These are phyloP conservation scores for Neopestalotiopsis rosae DNA, from an alignment of 2,329 filamentous ascomycete genomes.

Conservation along the genomic window DNA sequence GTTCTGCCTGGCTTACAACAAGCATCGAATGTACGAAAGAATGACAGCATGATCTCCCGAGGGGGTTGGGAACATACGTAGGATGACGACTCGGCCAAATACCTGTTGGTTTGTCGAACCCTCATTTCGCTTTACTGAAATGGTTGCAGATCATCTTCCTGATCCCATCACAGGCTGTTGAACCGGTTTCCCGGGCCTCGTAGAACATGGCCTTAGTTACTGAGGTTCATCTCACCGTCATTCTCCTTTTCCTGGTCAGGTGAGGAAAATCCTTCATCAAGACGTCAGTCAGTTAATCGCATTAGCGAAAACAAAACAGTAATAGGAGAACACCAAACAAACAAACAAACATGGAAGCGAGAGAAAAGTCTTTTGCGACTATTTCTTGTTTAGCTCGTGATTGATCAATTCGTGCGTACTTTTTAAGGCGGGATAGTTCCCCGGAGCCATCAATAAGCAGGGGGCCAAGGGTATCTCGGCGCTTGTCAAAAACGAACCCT, in stretches of 20 bases:
- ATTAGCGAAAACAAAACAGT: constrained; percentile 22
- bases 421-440: constrained; percentile 29
- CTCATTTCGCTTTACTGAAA: constrained; percentile 1
- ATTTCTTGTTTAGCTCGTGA: constrained; percentile 21
- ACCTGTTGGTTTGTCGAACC: constrained; percentile 2
- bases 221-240: constrained; percentile 4
- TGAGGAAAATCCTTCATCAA: constrained; percentile 24
- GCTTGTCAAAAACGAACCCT: constrained; percentile 25
- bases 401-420: constrained; percentile 5
- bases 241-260: background rate
- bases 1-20: no score
- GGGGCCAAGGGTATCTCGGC: constrained; percentile 24
- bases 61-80: background rate
- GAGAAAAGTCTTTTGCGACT: background rate
- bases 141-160: constrained; percentile 15
- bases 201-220: background rate
- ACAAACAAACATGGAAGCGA: background rate
- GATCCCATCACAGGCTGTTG: background rate
- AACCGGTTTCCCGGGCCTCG: background rate
- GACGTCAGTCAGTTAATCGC: constrained; percentile 2
- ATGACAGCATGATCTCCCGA: background rate
- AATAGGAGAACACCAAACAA: constrained; percentile 16
- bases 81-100: constrained; percentile 11
- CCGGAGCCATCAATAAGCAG: constrained; percentile 26
- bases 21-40: background rate